phyloP scores from a whole-genome alignment of 2,329 filamentous ascomycete species.

The Fusarium pseudoanthophilum region DNA sequence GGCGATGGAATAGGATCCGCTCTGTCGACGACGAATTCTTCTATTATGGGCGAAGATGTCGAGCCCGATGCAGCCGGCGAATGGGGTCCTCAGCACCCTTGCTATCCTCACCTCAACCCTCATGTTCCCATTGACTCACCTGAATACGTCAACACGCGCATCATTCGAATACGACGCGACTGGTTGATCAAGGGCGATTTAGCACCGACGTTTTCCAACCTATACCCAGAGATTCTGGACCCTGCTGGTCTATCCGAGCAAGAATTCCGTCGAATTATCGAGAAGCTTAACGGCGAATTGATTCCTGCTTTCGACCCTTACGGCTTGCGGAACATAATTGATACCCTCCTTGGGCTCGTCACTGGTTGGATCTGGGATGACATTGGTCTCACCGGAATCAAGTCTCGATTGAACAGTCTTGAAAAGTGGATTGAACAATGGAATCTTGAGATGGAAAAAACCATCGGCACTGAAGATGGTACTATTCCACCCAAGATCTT shows the following conservation, averaged over 20 bases:
- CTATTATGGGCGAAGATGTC: slow-evolving; percentile 72
- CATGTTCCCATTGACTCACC: slow-evolving; percentile 83
- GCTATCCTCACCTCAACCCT: slow-evolving; percentile 91
- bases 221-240: slow-evolving; percentile 96
- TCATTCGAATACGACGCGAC: slow-evolving; percentile 91
- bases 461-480: slow-evolving; percentile 61
- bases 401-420: slow-evolving; percentile 74
- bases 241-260: slow-evolving; percentile 83
- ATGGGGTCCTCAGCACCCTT: slow-evolving; percentile 95
- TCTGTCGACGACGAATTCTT: slow-evolving; percentile 67
- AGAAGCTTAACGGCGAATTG: slow-evolving; percentile 82
- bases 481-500: slow-evolving; percentile 75
- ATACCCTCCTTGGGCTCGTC: slow-evolving; percentile 79
- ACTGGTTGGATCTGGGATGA: slow-evolving; percentile 98
- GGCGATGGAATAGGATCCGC: slow-evolving; percentile 65
- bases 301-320: slow-evolving; percentile 84
- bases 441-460: slow-evolving; percentile 78
- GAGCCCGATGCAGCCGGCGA: slow-evolving; percentile 76
- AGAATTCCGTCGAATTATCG: slow-evolving; percentile 85
- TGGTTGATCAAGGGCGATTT: slow-evolving; percentile 92
- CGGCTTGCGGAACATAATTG: slow-evolving; percentile 79
- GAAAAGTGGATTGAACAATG: slow-evolving; percentile 88
- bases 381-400: slow-evolving; percentile 79
- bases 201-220: slow-evolving; percentile 91
- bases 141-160: slow-evolving; percentile 80